These are phyloP conservation scores for Paraglomus brasilianum DNA, from an alignment of 192 early-diverging fungal genomes.

Conservation along the genomic window DNA sequence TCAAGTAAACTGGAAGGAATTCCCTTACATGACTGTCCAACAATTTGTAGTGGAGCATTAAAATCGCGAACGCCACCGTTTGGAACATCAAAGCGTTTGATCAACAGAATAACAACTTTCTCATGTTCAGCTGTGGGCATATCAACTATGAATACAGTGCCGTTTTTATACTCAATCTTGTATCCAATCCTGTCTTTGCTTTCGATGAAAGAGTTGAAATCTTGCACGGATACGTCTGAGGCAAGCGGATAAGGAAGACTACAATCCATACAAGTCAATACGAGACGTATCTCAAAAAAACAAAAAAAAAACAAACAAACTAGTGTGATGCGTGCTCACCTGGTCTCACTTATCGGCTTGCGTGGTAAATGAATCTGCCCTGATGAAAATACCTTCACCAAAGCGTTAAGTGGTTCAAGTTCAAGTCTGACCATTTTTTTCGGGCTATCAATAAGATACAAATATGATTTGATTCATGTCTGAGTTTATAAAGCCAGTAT, in stretches of 20 bases:
- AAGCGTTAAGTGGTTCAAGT: background rate
- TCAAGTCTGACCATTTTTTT: too few relatives aligned
- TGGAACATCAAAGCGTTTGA: background rate
- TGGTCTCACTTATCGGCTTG: conserved; percentile 1
- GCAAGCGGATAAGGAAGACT: conserved; percentile 27
- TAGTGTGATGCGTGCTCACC: conserved; percentile 18
- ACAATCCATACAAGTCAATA: conserved; percentile 21
- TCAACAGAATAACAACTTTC: background rate
- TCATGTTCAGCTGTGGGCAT: conserved; percentile 9
- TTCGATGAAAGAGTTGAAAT: conserved; percentile 27
- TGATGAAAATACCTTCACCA: conserved; percentile 13
- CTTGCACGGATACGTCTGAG: conserved; percentile 6
- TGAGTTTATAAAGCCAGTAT: too few relatives aligned
- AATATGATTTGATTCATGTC: too few relatives aligned
- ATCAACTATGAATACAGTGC: conserved; percentile 21
- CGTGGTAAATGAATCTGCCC: conserved; percentile 1
- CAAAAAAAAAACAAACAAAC: conserved; percentile 8
- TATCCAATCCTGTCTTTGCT: conserved; percentile 5
- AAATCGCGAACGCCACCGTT: background rate
- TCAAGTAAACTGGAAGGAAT: conserved; percentile 14
- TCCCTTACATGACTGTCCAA: conserved; percentile 23
- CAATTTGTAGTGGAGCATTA: conserved; percentile 23
- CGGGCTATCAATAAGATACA: too few relatives aligned
- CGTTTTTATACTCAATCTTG: conserved; percentile 26
- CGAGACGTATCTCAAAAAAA: background rate